Base-by-base conservation (phyloP, 1,284 basidiomycete species). In the Sphaerobolus stellatus region DNA sequence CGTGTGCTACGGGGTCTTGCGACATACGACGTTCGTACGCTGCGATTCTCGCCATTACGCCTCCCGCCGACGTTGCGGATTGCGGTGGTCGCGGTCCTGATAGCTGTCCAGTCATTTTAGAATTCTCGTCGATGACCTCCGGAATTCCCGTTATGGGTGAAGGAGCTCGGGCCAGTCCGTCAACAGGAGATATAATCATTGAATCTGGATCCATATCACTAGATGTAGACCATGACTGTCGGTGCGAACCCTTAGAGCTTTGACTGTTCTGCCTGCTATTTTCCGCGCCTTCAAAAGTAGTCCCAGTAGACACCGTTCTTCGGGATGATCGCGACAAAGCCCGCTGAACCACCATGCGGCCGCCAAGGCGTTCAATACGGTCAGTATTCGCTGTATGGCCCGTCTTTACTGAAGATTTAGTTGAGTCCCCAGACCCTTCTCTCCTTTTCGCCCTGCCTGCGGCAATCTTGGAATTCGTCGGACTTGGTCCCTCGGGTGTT, bases 381-480 rank as follows among this genome's bases (percentile, higher is more conserved):
- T 80, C 83, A 22, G 86, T 83, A 65, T 90, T 78, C 14, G 81
- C 77, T n/a, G 84, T 86, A 48, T 62, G 63, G n/a, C 72, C 70
- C 18, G 78, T 80, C 54, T 75, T 75, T 41, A 86, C 65, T 6
- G 82, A 83, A 20, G 79, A 75, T 60, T 76, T 64, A 14, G 82
- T 82, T 62, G 75, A 77, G 36, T 44, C 29, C 4, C 40, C 40
- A 41, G 57, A 46, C 45, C 57, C 28, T 14, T 27, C 45, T 24
- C 41, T 44, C 38, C 47, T 13, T 25, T 36, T 29, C 20, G 31
- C 29, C 11, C 51, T 43, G 14, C 33, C 14, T 24, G 44, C 24
- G 28, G 18, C 31, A 27, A 22, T 16, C 33, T 41, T 24, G 38
- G 28, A n/a, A 40, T 40, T 16, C 27, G 6, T 22, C 24, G 22